phyloP scores from a whole-genome alignment of 352 stramenopile genomes.

The Pythium grandisporangium region DNA sequence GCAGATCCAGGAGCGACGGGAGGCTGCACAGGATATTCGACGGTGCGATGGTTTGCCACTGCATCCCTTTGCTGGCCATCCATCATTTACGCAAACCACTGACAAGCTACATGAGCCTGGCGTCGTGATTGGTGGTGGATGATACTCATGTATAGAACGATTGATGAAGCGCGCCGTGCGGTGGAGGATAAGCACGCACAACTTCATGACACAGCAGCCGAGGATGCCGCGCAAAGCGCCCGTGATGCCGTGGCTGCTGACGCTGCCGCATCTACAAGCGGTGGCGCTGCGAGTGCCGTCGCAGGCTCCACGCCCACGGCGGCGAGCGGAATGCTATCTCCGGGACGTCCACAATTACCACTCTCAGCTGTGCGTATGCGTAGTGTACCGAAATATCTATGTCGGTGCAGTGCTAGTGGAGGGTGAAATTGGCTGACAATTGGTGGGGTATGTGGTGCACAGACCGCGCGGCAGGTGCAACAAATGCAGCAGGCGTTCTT shows the following conservation, averaged over 20 bases:
- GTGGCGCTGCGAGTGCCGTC: no score
- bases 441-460: conserved; percentile 3
- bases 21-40: conserved; percentile 67
- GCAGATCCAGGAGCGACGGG: conserved; percentile 66
- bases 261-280: no score
- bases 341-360: conserved; percentile 22
- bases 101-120: background rate
- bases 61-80: no score
- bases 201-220: conserved; percentile 40
- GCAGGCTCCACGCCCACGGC: no score
- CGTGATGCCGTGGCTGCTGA: no score
- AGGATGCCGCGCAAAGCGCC: no score
- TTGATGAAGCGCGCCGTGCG: conserved; percentile 49
- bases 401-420: no score
- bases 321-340: no score
- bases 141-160: conserved; percentile 21
- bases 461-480: conserved; percentile 38
- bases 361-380: conserved; percentile 27
- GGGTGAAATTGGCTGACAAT: background rate
- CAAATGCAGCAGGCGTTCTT: conserved; percentile 66
- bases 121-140: background rate
- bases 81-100: no score
- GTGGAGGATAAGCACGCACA: conserved; percentile 55
- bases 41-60: conserved; percentile 18
- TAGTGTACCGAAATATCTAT: no score